Percentiles rank a stretch among this genome's conserved stretches.
Conservation (phyloP, 805 yeast genomes). For the Torulaspora gathmanii region DNA sequence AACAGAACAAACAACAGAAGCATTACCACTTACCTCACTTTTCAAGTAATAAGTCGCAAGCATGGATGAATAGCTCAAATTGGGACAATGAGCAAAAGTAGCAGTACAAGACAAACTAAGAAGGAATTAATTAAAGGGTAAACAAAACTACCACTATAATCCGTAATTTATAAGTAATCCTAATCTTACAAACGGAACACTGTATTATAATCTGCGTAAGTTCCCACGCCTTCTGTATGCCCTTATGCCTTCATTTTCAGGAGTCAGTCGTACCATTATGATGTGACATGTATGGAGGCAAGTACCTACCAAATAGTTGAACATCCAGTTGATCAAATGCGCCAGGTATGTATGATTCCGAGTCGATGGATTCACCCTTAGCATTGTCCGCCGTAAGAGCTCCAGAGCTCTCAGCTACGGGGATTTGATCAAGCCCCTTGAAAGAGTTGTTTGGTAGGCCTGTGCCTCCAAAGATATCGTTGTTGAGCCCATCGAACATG, state of each 20-base stretch:
- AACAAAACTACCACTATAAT: neutral
- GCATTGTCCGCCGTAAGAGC: neutral
- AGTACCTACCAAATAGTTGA: conserved; percentile 74
- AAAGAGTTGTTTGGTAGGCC: conserved; percentile 6
- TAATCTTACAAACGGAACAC: neutral
- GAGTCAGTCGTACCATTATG: conserved; percentile 7
- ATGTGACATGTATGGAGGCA: conserved; percentile 74
- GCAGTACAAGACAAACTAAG: neutral
- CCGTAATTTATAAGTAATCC: neutral
- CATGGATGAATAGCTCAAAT: conserved; percentile 5
- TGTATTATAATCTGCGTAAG: neutral
- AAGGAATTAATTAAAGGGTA: too few species aligned
- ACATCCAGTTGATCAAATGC: conserved; percentile 81
- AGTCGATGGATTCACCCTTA: conserved; percentile 6
- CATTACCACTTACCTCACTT: conserved; percentile 30
- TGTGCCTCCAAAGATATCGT: conserved; percentile 4
- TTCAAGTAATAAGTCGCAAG: conserved; percentile 13
- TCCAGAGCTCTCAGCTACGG: conserved; percentile 4
- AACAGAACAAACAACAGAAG: conserved; percentile 15
- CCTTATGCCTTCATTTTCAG: neutral
- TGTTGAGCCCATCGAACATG: conserved; percentile 6
- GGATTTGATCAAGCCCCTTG: conserved; percentile 7
- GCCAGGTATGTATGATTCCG: conserved; percentile 54
- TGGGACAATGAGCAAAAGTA: conserved; percentile 6
- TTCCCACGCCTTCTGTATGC: neutral